A percentile compares a stretch with the other conserved stretches of the same genome.
Conservation (phyloP, 1,139 yeast genomes). For the Blastobotrys elegans region DNA sequence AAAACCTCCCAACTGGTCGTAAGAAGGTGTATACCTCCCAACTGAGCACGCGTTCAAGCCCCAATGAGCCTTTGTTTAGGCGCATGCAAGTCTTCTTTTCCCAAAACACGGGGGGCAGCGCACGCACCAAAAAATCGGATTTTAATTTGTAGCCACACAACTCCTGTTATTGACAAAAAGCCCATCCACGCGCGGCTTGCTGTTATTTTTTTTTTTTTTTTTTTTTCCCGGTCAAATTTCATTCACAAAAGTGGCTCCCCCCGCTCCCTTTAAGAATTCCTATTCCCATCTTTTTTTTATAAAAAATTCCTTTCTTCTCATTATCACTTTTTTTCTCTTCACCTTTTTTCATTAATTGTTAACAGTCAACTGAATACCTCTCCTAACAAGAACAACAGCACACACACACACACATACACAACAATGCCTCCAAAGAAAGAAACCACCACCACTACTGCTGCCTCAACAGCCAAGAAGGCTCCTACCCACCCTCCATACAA, state of each 20-base stretch:
- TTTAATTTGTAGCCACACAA: no score
- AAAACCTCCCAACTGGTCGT: no score
- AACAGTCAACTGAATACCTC: neutral
- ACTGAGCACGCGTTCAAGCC: no score
- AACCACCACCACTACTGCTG: slow-evolving; percentile 26
- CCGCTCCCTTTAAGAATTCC: neutral
- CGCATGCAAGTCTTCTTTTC: no score
- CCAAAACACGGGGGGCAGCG: no score
- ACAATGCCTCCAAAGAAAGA: slow-evolving; percentile 13
- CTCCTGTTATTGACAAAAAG: no score
- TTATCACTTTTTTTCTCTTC: slow-evolving; percentile 2
- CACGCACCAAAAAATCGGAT: no score
- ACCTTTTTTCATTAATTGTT: neutral
- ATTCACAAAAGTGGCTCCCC: neutral
- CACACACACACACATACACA: neutral
- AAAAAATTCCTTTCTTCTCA: neutral
- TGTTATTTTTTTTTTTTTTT: neutral
- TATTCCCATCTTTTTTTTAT: slow-evolving; percentile 10
- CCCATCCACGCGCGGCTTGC: neutral
- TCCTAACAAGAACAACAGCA: no score
- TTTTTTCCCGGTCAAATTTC: neutral
- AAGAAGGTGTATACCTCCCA: no score
- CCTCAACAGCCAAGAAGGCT: slow-evolving; percentile 24
- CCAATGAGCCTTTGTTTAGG: no score
- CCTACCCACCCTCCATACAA: slow-evolving; percentile 41